phyloP scores from a whole-genome alignment of 2,329 filamentous ascomycete species.

The Zasmidium citrigriseum region DNA sequence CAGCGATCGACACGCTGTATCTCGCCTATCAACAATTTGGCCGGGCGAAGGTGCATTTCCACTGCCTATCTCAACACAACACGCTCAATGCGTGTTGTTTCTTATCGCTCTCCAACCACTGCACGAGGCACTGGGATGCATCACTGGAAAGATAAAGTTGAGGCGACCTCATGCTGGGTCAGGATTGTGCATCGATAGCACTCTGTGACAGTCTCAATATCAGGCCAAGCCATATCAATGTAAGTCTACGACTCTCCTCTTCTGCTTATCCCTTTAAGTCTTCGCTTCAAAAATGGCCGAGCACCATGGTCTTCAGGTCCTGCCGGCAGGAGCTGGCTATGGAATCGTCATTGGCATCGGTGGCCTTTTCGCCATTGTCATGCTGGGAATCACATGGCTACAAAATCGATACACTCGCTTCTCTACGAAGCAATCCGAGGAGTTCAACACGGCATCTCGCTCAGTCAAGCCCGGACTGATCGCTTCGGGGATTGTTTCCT shows the following conservation, averaged over 20 bases:
- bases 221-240: neutral
- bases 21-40: neutral
- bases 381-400: constrained; percentile 34
- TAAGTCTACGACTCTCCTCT: neutral
- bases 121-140: too few relatives aligned
- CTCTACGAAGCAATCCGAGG: constrained; percentile 55
- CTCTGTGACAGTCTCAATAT: too few relatives aligned
- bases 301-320: constrained; percentile 18
- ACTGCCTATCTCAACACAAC: neutral
- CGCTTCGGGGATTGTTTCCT: constrained; percentile 77
- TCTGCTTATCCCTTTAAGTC: neutral
- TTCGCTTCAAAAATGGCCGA: constrained; percentile 1
- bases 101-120: neutral
- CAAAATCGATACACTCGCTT: constrained; percentile 46
- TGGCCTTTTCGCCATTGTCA: constrained; percentile 63
- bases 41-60: neutral
- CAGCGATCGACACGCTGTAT: neutral
- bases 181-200: neutral
- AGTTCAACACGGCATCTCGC: constrained; percentile 85
- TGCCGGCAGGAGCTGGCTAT: constrained; percentile 24
- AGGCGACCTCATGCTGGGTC: neutral
- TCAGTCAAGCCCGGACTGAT: constrained; percentile 87
- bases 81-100: neutral
- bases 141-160: neutral
- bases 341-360: constrained; percentile 74